Evolutionary conservation across 805 yeast species (phyloP), one percentile per base, ranked within the genome.

Genomic region (Barnettozyma sucrosica): DNA sequence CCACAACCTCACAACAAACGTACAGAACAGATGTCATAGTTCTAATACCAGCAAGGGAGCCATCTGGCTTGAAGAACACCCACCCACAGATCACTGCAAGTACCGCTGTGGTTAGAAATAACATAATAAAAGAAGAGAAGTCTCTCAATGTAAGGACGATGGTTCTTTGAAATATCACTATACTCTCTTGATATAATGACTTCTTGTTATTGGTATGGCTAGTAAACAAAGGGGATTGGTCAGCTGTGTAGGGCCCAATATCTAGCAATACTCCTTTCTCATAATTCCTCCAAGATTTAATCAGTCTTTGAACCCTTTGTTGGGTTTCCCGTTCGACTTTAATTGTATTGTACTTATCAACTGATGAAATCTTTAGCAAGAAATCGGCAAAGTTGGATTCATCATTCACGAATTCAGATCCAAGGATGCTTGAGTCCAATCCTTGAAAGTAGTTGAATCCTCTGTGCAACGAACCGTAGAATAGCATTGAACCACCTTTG

Each of bases 61-160:
- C 71, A 18, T 74, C 77, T 3, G 89, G 89, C 53, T 76, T 76
- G 59, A 66, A 83, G 57, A 82, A 88, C 37, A 88, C 74, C 89
- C 93, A 85, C 0, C 96, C 96, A 37, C 76, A 66, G n/a, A 80
- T 66, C 2, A 79, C 58, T 0, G 89, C 84, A 51, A 85, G 53
- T 0, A 76, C 45, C 36, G 50, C 38, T 3, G 81, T 76, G n/a
- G 70, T 73, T 19, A 70, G 52, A 7, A 79, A 62, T 2, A 75
- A 61, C 34, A 68, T 76, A 5, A 67, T 41, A 11, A 72, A 59
- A 0, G 82, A 79, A 44, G 74, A 63, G 13, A 74, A 72, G 59
- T 82, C 86, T 51, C 85, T 66, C 4, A 59, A 46, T 24, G 79
- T 75, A 7, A 79, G 55, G 20, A 69, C 55, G n/a, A 73, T 51